Base-by-base conservation (phyloP, 371 early-diverging fungal genomes). In the Mortierella sp. region DNA sequence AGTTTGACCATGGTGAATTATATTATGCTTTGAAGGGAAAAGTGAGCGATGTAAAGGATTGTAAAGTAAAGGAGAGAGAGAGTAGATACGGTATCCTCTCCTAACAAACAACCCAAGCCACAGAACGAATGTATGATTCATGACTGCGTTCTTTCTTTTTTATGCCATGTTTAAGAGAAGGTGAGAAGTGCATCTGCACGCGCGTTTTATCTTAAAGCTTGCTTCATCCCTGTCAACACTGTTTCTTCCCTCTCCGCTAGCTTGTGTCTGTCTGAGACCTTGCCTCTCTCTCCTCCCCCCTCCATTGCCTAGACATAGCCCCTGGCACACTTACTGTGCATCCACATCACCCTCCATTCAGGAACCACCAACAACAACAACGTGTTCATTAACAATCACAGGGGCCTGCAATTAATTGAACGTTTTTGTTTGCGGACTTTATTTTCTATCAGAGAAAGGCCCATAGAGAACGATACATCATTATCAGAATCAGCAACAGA, bases 1-100 rank as follows among this genome's bases (percentile, higher is more conserved):
- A 81, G 53, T 63, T 81, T 81, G 57, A 81, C 82, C 82, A 81
- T 81, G 72, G 67, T 58, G 69, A 66, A 71, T 71, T 36, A 67
- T 63, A 41, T 8, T 43, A 38, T 36, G 43, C 16, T n/a, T 19
- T 9, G 33, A 33, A 45, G 38, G 36, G 22, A 58, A 64, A 22
- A 58, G 28, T 28, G 28, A 58, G 33, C 5, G 58, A 32, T 33
- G 24, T 13, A 5, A 9, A 13, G 36, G 36, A 58, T 24, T 28
- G 28, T 28, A 33, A 9, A 33, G 58, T 16, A 43, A 61, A 43
- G 24, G n/a, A 13, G 22, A 9, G 22, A 9, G 58, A n/a, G 58
- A 9, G 5, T 40, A 10, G 33, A n/a, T 19, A n/a, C 32, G 47
- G 13, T 10, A 41, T 10, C 48, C 19, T 48, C 19, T 16, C 48